Percentiles rank a stretch among this genome's conserved stretches.
Conservation (phyloP, 2,329 filamentous ascomycete genomes). For the Aspergillus amoenus region DNA sequence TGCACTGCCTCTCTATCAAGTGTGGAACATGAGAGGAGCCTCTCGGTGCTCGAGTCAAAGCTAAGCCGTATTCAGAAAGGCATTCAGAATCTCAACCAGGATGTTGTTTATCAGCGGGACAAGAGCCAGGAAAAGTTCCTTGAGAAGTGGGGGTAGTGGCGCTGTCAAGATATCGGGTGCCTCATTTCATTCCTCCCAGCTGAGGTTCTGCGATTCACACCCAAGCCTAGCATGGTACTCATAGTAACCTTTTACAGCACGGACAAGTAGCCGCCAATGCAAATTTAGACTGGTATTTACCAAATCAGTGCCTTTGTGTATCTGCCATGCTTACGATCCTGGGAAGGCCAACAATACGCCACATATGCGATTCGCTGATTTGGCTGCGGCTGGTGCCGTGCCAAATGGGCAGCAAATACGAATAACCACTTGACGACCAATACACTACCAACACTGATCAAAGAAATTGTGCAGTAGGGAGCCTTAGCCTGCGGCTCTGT, state of each 20-base stretch:
- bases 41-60: conserved; percentile 31
- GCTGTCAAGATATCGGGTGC: not conserved
- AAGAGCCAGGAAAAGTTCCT: conserved; percentile 31
- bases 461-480: not conserved
- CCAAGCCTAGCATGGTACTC: not conserved
- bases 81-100: conserved; percentile 33
- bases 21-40: conserved; percentile 24
- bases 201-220: not conserved
- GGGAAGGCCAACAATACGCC: not conserved
- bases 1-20: conserved; percentile 30
- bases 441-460: not conserved
- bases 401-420: not conserved
- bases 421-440: not conserved
- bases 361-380: not conserved
- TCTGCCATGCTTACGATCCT: not conserved
- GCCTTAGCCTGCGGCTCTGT: not conserved
- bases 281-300: not conserved
- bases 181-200: not conserved
- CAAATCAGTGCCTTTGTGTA: not conserved
- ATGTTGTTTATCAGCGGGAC: conserved; percentile 33
- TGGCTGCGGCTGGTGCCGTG: conserved; percentile 3
- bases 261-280: not conserved
- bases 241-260: not conserved
- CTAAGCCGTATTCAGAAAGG: conserved; percentile 33
- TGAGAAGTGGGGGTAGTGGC: conserved; percentile 30